Evolutionary conservation across 2,329 filamentous ascomycete species (phyloP).

Genomic region (Xylaria sp.): DNA sequence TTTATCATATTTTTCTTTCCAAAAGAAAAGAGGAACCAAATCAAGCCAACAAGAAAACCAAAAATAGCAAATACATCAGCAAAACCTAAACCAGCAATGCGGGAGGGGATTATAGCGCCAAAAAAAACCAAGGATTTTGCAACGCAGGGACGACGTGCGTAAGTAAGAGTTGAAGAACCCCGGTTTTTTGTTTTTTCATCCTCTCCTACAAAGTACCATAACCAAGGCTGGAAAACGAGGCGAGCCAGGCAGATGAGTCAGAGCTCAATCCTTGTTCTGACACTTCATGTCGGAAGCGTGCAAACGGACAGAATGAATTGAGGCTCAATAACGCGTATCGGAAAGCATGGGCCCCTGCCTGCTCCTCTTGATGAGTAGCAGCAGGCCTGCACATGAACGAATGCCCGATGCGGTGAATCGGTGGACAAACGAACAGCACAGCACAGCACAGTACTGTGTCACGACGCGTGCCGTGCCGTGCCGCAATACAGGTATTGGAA

Average conservation of each 20-base stretch:
- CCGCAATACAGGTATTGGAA: neutral
- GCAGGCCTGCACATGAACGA: neutral
- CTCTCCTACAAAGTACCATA: neutral
- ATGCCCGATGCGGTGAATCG: conserved; percentile 5
- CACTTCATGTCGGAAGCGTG: neutral
- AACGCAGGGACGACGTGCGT: neutral
- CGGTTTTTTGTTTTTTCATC: neutral
- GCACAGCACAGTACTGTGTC: neutral
- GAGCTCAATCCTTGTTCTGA: too few relatives aligned
- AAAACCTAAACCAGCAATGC: neutral
- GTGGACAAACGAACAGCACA: neutral
- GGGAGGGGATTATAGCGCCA: neutral
- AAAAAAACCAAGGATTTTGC: neutral
- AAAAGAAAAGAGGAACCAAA: neutral
- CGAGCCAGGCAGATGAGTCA: neutral
- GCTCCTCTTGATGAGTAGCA: neutral
- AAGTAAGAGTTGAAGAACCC: neutral
- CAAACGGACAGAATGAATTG: neutral
- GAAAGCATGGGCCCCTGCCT: neutral
- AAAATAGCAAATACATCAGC: neutral
- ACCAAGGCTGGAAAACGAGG: neutral
- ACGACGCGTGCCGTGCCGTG: neutral
- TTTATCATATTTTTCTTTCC: neutral
- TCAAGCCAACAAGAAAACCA: neutral
- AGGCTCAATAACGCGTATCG: neutral